Conservation (phyloP, 2,329 filamentous ascomycete genomes). For the Fusarium proliferatum region DNA sequence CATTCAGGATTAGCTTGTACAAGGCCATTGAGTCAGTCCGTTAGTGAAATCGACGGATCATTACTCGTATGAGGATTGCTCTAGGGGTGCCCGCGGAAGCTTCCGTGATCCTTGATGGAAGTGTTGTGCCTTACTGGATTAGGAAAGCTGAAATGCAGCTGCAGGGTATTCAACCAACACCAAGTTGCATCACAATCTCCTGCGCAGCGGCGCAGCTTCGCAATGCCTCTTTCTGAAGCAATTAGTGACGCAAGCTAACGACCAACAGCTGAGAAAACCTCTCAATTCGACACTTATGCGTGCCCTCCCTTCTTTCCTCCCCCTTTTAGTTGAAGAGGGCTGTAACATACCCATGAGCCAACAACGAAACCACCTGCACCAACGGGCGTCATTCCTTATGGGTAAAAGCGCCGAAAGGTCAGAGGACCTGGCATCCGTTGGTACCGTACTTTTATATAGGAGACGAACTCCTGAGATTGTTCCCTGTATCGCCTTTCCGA, state of each 20-base stretch:
- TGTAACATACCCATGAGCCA: neutral
- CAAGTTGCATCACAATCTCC: neutral
- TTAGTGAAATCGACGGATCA: neutral
- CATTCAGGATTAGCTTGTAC: neutral
- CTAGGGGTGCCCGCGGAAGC: neutral
- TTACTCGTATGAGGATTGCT: neutral
- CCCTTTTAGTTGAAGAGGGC: neutral
- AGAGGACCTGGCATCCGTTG: rapidly evolving
- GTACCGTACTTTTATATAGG: neutral
- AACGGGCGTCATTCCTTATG: neutral
- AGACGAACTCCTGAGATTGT: neutral
- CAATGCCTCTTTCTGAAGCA: neutral
- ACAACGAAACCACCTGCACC: neutral
- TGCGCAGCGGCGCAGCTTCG: neutral
- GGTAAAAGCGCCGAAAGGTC: neutral
- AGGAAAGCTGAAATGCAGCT: neutral
- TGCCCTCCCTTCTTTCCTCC: rapidly evolving
- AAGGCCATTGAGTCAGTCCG: neutral
- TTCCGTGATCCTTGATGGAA: neutral
- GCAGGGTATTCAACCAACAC: neutral
- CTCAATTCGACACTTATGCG: neutral
- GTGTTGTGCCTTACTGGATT: neutral
- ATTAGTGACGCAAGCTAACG: neutral
- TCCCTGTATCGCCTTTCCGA: neutral
- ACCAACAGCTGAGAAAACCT: neutral